These are phyloP conservation scores for Ophiobolus disseminans DNA, from an alignment of 2,329 filamentous ascomycete genomes.

Conservation along the genomic window DNA sequence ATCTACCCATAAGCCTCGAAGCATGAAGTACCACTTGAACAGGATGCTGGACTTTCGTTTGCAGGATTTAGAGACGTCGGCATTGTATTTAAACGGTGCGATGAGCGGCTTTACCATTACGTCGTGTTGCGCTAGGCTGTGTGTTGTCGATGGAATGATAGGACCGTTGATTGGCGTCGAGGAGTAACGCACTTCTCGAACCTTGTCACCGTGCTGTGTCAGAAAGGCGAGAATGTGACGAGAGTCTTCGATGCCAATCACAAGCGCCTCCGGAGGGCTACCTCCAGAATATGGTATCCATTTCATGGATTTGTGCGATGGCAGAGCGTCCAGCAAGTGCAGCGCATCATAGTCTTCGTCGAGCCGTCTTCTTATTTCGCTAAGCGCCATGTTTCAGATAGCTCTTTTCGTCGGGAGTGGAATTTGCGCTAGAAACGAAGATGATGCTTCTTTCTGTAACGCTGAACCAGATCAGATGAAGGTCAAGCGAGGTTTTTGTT, in stretches of 20 bases:
- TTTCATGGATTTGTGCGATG: slow-evolving; percentile 7
- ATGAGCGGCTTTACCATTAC: background rate
- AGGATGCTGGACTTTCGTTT: slow-evolving; percentile 9
- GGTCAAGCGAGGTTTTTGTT: too few species aligned
- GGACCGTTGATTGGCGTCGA: background rate
- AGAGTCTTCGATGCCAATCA: slow-evolving; percentile 4
- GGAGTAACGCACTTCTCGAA: slow-evolving; percentile 13
- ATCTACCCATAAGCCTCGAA: background rate
- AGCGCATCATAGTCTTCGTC: slow-evolving; percentile 4
- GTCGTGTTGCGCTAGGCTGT: slow-evolving; percentile 1
- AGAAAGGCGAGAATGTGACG: slow-evolving; percentile 14
- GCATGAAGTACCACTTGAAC: slow-evolving; percentile 8
- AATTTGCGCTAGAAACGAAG: too few species aligned
- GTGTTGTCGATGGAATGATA: background rate
- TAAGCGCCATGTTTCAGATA: slow-evolving; percentile 7
- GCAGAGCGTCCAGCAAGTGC: slow-evolving; percentile 9
- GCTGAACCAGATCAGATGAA: too few species aligned
- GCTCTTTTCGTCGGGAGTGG: too few species aligned
- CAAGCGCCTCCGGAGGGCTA: background rate
- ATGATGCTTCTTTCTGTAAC: too few species aligned
- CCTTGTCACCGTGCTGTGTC: slow-evolving; percentile 5
- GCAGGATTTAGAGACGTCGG: background rate
- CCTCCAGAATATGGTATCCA: slow-evolving; percentile 6
- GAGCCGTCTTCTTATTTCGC: slow-evolving; percentile 5
- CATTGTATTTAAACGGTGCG: slow-evolving; percentile 4